phyloP scores from a whole-genome alignment of 176 grass and related monocot species.

The Olyra latifolia region DNA sequence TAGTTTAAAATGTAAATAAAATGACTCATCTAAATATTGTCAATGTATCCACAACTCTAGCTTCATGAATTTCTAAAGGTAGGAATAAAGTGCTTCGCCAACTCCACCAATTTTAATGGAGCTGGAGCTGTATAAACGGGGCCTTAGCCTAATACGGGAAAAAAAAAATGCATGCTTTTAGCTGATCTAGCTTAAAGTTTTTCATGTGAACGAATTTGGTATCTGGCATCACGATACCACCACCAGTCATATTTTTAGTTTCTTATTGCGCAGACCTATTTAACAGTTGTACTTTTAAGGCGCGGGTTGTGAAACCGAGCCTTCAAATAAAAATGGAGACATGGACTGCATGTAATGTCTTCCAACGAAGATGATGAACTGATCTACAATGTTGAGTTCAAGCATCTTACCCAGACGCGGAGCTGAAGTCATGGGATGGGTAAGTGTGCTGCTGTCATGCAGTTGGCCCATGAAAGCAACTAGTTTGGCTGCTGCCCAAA shows the following conservation, averaged over 20 bases:
- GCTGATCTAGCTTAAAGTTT: background rate
- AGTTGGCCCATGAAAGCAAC: constrained; percentile 45
- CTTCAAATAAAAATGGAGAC: background rate
- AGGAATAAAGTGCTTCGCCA: no score
- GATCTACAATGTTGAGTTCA: background rate
- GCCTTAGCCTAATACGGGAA: background rate
- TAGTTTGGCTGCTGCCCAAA: background rate
- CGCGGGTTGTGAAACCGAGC: background rate
- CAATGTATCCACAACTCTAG: no score
- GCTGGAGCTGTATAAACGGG: no score
- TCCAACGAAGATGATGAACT: background rate
- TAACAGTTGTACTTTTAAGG: background rate
- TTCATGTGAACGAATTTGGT: background rate
- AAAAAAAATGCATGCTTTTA: background rate
- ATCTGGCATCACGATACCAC: background rate
- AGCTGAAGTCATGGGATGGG: constrained; percentile 29
- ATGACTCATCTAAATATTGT: no score
- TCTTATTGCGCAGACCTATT: background rate
- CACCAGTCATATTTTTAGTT: background rate
- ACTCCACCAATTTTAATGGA: no score
- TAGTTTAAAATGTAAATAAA: no score
- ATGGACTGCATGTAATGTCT: background rate
- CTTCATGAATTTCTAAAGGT: no score
- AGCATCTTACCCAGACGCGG: constrained; percentile 9
- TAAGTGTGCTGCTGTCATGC: constrained; percentile 23